Base-by-base conservation (phyloP, 2,329 filamentous ascomycete species). In the Colletotrichum salicis region DNA sequence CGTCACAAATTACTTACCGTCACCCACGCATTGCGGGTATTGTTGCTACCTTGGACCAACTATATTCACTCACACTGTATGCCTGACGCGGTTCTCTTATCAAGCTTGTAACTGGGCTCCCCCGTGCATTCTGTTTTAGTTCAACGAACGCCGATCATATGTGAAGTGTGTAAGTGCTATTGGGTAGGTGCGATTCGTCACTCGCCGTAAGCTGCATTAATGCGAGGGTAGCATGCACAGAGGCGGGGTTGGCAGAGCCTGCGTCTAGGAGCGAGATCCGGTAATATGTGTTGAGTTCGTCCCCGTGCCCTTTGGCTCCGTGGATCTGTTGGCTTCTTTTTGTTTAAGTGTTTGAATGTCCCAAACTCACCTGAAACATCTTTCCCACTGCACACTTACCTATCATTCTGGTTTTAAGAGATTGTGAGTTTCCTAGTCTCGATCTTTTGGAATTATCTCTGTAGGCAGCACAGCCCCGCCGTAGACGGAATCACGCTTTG, bases 291-390 rank as follows among this genome's bases (percentile, higher is more conserved):
- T 48, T 48, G 19, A 22, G 41, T 22, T 48, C 3, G 8, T 8
- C 41, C 19, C 19, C 19, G 15, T 48, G 8, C 3, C 8, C 41
- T 22, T 22, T 48, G 41, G 7, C 4, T 5, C 8, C 3, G 22
- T 22, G 7, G 7, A 10, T 48, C 13, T 15, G 8, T 48, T 48
- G 19, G 0, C 19, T 7, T 22, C 13, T 5, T 3, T n/a, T 11
- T n/a, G 19, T 2, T 48, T 2, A 2, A 48, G 15, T n/a, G 7
- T 22, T 5, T 3, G 3, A 35, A n/a, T 11, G 19, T 22, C 19
- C 1, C 19, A 22, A 1, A 0, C 1, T 48, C 15, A 19, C 37
- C 27, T 4, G 4, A 6, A n/a, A 15, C 0, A 48, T 22, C 8
- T 19, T 22, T 22, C 7, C 19, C 10, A 2, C 8, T 2, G 4